Conservation (phyloP, 495 filamentous ascomycete species). For the Articulospora tetracladia region DNA sequence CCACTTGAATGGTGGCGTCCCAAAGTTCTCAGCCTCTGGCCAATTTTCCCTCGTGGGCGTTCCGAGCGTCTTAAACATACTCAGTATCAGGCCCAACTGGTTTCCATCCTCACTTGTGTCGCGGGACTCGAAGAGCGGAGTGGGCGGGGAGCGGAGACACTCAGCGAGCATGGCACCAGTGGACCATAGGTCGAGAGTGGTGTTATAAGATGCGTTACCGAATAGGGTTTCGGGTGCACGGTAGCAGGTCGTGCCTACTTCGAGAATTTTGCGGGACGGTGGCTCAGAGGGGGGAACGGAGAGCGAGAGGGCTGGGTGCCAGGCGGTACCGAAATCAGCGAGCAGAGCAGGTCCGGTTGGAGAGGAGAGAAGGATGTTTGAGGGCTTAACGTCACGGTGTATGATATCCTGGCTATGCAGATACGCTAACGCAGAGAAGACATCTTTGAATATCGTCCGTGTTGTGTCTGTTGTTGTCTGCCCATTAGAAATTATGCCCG, state of each 20-base stretch:
- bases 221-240: conserved; percentile 89
- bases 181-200: conserved; percentile 82
- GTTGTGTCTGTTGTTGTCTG: conserved; percentile 39
- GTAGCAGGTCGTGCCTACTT: conserved; percentile 91
- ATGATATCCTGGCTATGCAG: conserved; percentile 74
- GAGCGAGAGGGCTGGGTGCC: conserved; percentile 56
- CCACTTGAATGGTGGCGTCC: conserved; percentile 51
- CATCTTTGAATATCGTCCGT: conserved; percentile 50
- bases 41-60: conserved; percentile 74
- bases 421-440: conserved; percentile 70
- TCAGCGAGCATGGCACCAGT: conserved; percentile 81
- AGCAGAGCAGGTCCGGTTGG: conserved; percentile 68
- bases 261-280: conserved; percentile 88
- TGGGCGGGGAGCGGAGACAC: conserved; percentile 46
- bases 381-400: conserved; percentile 92
- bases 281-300: too few species aligned
- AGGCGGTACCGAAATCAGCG: conserved; percentile 90
- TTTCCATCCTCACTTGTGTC: conserved; percentile 77
- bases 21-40: conserved; percentile 55
- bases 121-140: conserved; percentile 68
- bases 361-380: conserved; percentile 74
- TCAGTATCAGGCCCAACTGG: conserved; percentile 84
- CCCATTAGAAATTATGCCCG: conserved; percentile 50
- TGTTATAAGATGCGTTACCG: conserved; percentile 67
- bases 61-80: conserved; percentile 84